Base-by-base conservation (phyloP, 352 stramenopile genomes). In the Globisporangium barbulae region DNA sequence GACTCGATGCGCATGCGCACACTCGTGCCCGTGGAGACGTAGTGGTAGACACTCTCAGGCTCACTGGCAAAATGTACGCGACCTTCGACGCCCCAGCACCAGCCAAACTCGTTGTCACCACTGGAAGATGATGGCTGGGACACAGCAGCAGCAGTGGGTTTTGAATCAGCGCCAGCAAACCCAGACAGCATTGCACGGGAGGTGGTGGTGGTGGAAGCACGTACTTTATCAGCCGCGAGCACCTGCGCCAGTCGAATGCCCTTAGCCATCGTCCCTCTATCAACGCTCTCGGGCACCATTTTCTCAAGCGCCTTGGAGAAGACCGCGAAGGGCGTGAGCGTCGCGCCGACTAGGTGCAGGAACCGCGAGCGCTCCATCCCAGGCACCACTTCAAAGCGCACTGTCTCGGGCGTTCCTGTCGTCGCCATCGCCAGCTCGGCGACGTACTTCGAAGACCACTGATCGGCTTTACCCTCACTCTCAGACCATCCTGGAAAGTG, bases 51-150 rank as follows among this genome's bases (percentile, higher is more conserved):
- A 2, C 54, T 75, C 6, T 53, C 50, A 5, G 33, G 53, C 28
- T 91, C 81, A 42, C 84, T 70, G 3, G 73, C 69, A 56, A 93
- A 91, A 4, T 63, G 48, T 8, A 91, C 53, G 52, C 61, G 54
- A 0, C 72, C 84, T 62, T 93, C 84, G 19, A 91, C 68, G 53
- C 73, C 81, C 84, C 84, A 93, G 50, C 79, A 72, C 2, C 52
- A 49, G 15, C 65, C 67, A 37, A 70, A 76, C 28, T 68, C 28
- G 1, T 48, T n/a, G 25, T 59, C 45, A 1, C 8, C 13, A 17
- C 25, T 50, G 1, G 8, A n/a, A 12, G 53, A 7, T 19, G 53
- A 4, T 30, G 19, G 13, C 17, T 44, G 22, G 4, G 35, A 44
- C 17, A 28, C 25, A 28, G 28, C 15, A 54, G 5, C 19, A 45